Conservation (phyloP, 192 early-diverging fungal species). For the Dimargaris verticillata region DNA sequence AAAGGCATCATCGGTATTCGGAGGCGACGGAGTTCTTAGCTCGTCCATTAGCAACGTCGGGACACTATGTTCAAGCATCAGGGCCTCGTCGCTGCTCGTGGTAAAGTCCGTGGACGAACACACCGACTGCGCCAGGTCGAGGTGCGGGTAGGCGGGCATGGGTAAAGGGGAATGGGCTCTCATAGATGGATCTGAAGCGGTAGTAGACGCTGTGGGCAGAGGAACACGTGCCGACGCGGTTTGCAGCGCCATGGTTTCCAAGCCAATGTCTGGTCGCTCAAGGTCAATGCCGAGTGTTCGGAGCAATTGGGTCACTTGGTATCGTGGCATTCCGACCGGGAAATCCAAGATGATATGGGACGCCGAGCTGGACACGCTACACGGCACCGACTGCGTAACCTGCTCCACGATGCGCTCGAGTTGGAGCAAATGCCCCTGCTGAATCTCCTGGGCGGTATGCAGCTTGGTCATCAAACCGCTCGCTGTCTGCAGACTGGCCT, state of each 20-base stretch:
- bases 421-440: not conserved
- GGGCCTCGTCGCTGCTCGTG: not conserved
- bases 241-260: not conserved
- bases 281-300: not conserved
- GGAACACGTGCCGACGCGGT: not conserved
- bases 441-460: not conserved
- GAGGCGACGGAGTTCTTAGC: not conserved
- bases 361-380: not conserved
- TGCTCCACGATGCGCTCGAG: not conserved
- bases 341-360: constrained; percentile 1
- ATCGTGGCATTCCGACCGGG: not conserved
- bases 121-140: constrained; percentile 3
- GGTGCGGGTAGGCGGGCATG: not conserved
- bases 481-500: not conserved
- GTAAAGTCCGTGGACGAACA: not conserved
- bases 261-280: not conserved
- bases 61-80: not conserved
- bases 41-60: not conserved
- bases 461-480: not conserved
- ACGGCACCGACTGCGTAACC: not conserved
- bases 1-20: not conserved
- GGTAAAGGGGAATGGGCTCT: not conserved
- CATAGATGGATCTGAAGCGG: too few relatives aligned
- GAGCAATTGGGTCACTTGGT: constrained; percentile 1
- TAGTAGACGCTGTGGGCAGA: too few relatives aligned